Base-by-base conservation (phyloP, 2,329 filamentous ascomycete species). In the Parastagonospora nodorum region DNA sequence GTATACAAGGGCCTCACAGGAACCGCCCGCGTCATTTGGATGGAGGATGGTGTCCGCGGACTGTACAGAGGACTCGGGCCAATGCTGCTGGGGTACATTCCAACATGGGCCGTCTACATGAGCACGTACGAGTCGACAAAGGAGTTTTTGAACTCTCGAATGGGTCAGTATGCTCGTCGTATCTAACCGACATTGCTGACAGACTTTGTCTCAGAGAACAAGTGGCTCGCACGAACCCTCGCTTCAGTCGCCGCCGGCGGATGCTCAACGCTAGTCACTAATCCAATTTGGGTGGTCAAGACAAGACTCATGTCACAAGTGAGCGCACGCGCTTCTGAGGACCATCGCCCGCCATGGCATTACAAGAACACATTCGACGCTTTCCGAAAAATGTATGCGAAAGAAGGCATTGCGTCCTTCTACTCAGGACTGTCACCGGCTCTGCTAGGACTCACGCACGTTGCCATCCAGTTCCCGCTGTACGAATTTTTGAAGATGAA, bases 231-330 rank as follows among this genome's bases (percentile, higher is more conserved):
- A 65, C 91, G 90, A 69, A 88, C 94, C 60, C 92, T 89, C 79
- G 94, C 94, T 16, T 96, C 94, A 8, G 85, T 99, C 53, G 84
- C 92, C 49, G 94, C 93, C 19, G 94, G 94, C 45, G 92, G 87
- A 54, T 96, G 89, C 77, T 97, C 92, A 61, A 99, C 94, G 4
- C 82, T 97, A 57, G 89, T 88, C 56, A 99, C 94, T 19, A 99
- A 97, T 74, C 94, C 94, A 1, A 99, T 99, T 54, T 99, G 94
- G 94, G 94, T 99, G 32, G 96, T 99, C 78, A 99, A 99, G 77
- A 99, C 94, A 42, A 84, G 94, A 61, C 84, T 99, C 63, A 97
- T 97, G 94, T 96, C 94, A 32, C 94, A 97, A 77, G 88, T 86
- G 16, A 86, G 84, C 59, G 74, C 79, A 32, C 80, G 77, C 54